Base-by-base conservation (phyloP, 495 filamentous ascomycete genomes). In the Corynascus novoguineensis region DNA sequence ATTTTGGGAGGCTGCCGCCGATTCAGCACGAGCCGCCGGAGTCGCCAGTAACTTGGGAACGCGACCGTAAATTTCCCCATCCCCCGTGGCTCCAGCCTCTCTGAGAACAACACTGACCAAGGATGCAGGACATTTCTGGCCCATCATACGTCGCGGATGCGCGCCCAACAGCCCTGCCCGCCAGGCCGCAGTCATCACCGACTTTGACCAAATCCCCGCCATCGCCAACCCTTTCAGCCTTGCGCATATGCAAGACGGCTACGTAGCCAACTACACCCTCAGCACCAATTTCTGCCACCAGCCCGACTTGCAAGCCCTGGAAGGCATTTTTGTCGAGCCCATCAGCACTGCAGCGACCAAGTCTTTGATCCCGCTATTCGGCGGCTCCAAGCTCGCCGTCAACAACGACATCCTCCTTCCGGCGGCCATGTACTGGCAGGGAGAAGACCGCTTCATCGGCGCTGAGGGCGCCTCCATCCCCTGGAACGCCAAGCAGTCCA, bases 381-480 rank as follows among this genome's bases (percentile, higher is more conserved):
- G 86, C 49, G 87, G 86, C 49, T 86, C 80, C 64, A 92, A 93
- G 67, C 75, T 90, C 45, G 78, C 81, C 37, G 81, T 86, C 50
- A 92, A 90, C 71, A 90, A 89, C 67, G 88, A 92, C 55, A 87
- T 92, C 58, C 77, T 92, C 22, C 82, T 93, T 53, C 88, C 88
- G 1, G 82, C 85, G 0, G 82, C 87, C 50, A 87, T 87, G 83
- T 89, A 90, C 68, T 86, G 84, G 74, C 79, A 80, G 49, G 72
- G 83, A 8, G 84, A 90, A 46, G 71, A 78, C 52, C 81, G 86
- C n/a, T 92, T 89, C 72, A 78, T 76, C 4, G 83, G 83, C 48
- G 78, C 88, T 52, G 64, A 72, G 37, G 78, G 81, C 32, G 55
- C 52, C 12, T 57, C 56, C 38, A 71, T 73, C 15, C 53, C 69